Conservation (phyloP, 352 stramenopile species). For the Phytophthora palmivora region DNA sequence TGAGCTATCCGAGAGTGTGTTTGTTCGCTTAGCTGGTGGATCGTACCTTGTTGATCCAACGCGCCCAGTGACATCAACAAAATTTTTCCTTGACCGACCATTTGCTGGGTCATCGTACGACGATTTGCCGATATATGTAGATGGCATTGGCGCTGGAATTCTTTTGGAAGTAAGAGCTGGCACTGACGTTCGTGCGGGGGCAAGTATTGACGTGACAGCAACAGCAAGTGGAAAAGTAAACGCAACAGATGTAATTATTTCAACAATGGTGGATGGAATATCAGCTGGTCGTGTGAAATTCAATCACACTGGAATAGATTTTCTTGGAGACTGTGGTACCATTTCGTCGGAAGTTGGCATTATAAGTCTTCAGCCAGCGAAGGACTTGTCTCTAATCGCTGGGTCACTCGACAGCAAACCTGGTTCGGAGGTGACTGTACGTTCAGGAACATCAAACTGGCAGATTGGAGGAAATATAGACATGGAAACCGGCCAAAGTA, state of each 20-base stretch:
- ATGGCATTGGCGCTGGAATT: conserved; percentile 57
- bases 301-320: conserved; percentile 41
- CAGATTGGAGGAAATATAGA: conserved; percentile 47
- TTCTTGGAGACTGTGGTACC: conserved; percentile 44
- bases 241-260: conserved; percentile 46
- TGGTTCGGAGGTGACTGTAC: conserved; percentile 44
- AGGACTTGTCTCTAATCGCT: conserved; percentile 35
- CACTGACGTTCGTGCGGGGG: conserved; percentile 20
- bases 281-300: conserved; percentile 43
- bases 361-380: conserved; percentile 44
- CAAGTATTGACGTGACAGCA: conserved; percentile 49
- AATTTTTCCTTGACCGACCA: conserved; percentile 57
- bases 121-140: conserved; percentile 59
- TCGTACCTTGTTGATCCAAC: conserved; percentile 59
- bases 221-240: conserved; percentile 18
- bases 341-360: conserved; percentile 54
- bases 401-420: conserved; percentile 47
- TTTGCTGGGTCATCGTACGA: conserved; percentile 56
- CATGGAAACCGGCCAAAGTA: conserved; percentile 46
- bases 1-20: conserved; percentile 41
- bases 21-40: conserved; percentile 57
- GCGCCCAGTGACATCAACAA: conserved; percentile 33
- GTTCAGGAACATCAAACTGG: conserved; percentile 45
- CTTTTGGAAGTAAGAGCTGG: conserved; percentile 44
- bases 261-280: conserved; percentile 37